These are phyloP conservation scores for Solanum microdontum DNA, from an alignment of 257 asterid species.

Conservation along the genomic window DNA sequence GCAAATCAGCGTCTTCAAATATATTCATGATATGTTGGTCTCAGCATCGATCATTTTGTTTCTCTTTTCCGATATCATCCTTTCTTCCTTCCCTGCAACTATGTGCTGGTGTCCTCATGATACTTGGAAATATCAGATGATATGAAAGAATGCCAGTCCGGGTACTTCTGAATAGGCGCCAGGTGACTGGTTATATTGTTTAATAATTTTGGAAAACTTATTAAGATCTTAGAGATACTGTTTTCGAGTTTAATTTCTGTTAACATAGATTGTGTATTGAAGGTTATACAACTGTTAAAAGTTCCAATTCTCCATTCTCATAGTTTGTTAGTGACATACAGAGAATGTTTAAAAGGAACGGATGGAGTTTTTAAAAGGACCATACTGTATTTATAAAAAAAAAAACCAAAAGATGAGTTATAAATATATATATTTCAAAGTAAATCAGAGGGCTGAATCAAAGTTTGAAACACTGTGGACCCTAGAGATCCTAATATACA, in stretches of 20 bases:
- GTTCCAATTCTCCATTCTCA: not conserved
- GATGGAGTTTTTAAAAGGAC: not conserved
- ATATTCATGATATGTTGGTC: not conserved
- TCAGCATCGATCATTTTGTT: not conserved
- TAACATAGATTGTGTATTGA: slow-evolving; percentile 1
- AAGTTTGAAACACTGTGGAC: not conserved
- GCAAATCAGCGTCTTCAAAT: not conserved
- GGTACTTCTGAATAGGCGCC: slow-evolving; percentile 36
- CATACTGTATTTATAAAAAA: not conserved
- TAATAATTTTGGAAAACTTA: slow-evolving; percentile 16
- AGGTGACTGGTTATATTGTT: slow-evolving; percentile 50
- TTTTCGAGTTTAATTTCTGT: not conserved
- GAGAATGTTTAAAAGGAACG: not conserved
- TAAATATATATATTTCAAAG: not conserved
- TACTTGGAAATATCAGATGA: not conserved
- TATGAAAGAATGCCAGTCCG: slow-evolving; percentile 47
- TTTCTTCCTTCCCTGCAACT: not conserved
- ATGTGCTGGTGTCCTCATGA: not conserved
- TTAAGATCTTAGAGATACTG: slow-evolving; percentile 3
- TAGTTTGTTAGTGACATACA: not conserved
- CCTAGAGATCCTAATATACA: not conserved
- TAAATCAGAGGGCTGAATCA: not conserved
- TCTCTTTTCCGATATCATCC: not conserved
- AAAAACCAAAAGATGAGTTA: not conserved
- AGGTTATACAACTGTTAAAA: not conserved